Percentiles rank a stretch among this genome's conserved stretches.
These are phyloP conservation scores for Trapa incisa DNA, from an alignment of 345 rosid genomes.

Conservation along the genomic window DNA sequence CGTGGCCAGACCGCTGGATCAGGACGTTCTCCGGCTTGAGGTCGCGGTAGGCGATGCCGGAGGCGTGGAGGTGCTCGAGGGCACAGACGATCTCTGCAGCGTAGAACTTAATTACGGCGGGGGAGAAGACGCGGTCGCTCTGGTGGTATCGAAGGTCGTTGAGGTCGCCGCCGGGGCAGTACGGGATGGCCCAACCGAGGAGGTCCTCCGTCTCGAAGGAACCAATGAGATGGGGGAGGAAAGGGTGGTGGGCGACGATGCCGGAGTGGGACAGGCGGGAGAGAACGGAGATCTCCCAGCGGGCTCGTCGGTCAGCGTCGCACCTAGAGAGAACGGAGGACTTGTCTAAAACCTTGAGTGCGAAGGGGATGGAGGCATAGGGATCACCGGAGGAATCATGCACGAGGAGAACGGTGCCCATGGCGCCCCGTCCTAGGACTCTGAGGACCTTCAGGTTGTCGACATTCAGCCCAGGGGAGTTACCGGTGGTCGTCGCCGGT, in stretches of 20 bases:
- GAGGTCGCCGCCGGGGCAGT: conserved; percentile 88
- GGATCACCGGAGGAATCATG: conserved; percentile 34
- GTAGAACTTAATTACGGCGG: conserved; percentile 65
- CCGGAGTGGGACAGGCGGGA: conserved; percentile 27
- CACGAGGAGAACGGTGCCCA: conserved; percentile 83
- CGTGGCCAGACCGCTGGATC: conserved; percentile 72
- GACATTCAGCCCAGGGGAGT: conserved; percentile 19
- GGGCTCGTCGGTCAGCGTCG: conserved; percentile 68
- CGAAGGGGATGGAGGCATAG: conserved; percentile 39
- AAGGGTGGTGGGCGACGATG: conserved; percentile 24
- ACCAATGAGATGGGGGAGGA: conserved; percentile 66
- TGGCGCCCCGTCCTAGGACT: conserved; percentile 81
- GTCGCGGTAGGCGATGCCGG: conserved; percentile 74
- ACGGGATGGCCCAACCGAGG: conserved; percentile 81
- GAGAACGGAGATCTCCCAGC: conserved; percentile 71
- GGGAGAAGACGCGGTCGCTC: conserved; percentile 66
- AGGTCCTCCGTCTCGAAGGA: conserved; percentile 48
- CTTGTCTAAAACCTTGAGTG: conserved; percentile 71
- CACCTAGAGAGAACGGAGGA: conserved; percentile 31
- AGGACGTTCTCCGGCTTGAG: conserved; percentile 85
- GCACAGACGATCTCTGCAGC: conserved; percentile 79
- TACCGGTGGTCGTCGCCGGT: background rate
- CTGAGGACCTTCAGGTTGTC: conserved; percentile 47
- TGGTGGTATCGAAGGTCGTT: conserved; percentile 70
- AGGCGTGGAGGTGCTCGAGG: conserved; percentile 58